Evolutionary conservation across 2,329 filamentous ascomycete genomes (phyloP), one percentile per base, ranked within the genome.

Genomic region (Pseudogymnoascus sp.): DNA sequence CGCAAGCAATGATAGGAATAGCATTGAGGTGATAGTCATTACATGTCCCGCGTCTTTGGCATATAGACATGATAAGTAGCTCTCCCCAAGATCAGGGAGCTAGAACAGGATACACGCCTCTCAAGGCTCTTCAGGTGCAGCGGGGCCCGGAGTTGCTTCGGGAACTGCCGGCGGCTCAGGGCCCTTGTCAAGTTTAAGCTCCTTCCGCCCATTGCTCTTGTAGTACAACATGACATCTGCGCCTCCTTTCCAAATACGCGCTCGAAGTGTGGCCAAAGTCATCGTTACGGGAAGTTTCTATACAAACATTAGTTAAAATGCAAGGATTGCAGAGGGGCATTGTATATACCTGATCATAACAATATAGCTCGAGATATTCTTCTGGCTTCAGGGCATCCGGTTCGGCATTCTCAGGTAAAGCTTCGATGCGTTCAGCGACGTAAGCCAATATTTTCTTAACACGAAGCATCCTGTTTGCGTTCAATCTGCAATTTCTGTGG

Each of bases 381-480:
- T 97, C 93, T 1, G 93, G 90, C 70, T 84, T 88, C 72, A 96
- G 77, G 14, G 79, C 80, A 61, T 85, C 78, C 8, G 82, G 78
- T 60, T 87, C 83, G 3, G 81, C 78, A 61, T 86, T 81, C 60
- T 86, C 81, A 0, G 82, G 78, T n/a, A 82, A 75, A 6, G 85
- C 82, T 69, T 97, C 93, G 64, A 99, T 93, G 62, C 93, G 84
- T 75, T 99, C 95, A 1, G 92, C 91, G 16, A 99, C 86, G 71
- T 99, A 99, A 0, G 87, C 86, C 64, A 97, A 78, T 21, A 99
- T 95, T 80, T 99, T 99, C 78, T 91, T 93, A 3, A 96, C 91
- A 56, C 95, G 85, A 60, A 99, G 81, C 95, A 99, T 97, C 63
- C 93, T 86, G 72, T 97, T 99, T 9, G 95, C 95, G 73, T 97